phyloP scores from a whole-genome alignment of 306 rosid species.

The Senna siamea region DNA sequence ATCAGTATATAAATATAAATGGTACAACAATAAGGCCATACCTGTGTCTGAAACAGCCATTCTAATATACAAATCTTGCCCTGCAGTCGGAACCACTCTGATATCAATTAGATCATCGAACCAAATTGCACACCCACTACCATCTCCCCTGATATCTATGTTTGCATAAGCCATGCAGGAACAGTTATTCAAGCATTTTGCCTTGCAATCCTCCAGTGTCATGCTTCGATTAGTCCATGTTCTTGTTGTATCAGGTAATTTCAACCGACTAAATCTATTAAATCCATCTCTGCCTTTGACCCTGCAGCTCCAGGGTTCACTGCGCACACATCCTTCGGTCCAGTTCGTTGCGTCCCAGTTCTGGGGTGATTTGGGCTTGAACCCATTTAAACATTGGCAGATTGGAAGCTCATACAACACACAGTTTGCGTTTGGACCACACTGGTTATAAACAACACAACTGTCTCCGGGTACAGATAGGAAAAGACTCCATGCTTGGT shows the following conservation, averaged over 20 bases:
- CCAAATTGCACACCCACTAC: conserved; percentile 66
- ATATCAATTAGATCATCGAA: conserved; percentile 54
- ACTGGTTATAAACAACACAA: conserved; percentile 45
- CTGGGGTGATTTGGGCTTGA: conserved; percentile 40
- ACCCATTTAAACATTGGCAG: conserved; percentile 57
- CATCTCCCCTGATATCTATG: conserved; percentile 47
- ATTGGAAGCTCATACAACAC: conserved; percentile 16
- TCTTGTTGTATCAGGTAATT: conserved; percentile 45
- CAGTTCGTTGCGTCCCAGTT: conserved; percentile 37
- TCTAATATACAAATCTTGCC: conserved; percentile 55
- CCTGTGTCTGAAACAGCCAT: conserved; percentile 43
- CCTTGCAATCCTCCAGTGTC: conserved; percentile 54
- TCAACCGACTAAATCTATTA: conserved; percentile 26
- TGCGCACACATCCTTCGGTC: conserved; percentile 48
- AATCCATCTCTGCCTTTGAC: conserved; percentile 50
- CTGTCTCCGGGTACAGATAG: conserved; percentile 36
- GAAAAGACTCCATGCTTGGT: conserved; percentile 38
- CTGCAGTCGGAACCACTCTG: conserved; percentile 37
- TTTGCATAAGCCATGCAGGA: conserved; percentile 55
- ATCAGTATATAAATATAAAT: no score
- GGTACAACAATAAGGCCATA: conserved; percentile 1
- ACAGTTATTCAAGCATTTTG: conserved; percentile 56
- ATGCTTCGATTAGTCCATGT: conserved; percentile 50
- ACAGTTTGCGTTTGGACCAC: conserved; percentile 53
- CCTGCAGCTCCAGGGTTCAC: conserved; percentile 34